These are phyloP conservation scores for Schizonepeta tenuifolia DNA, from an alignment of 257 asterid genomes.

Conservation along the genomic window DNA sequence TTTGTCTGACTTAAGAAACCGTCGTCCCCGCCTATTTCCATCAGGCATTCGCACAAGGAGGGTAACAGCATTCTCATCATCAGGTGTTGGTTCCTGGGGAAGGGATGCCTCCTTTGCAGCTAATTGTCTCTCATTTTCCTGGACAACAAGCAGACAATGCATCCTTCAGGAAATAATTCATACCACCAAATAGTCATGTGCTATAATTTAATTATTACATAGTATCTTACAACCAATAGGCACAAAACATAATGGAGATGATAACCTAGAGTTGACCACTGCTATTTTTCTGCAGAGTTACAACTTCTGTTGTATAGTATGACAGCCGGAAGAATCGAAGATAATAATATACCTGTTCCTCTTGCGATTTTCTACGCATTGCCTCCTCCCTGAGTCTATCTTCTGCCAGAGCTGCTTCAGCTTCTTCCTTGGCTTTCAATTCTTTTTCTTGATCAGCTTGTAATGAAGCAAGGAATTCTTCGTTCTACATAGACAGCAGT, in stretches of 20 bases:
- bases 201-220: constrained; percentile 17
- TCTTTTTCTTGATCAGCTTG: constrained; percentile 99
- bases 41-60: constrained; percentile 96
- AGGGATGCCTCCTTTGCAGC: constrained; percentile 93
- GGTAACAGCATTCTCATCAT: constrained; percentile 78
- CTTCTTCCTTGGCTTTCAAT: constrained; percentile 94
- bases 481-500: constrained; percentile 62
- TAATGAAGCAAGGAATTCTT: constrained; percentile 89
- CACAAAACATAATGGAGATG: background rate
- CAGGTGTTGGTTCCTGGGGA: constrained; percentile 81
- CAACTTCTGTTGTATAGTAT: background rate
- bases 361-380: constrained; percentile 56
- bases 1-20: constrained; percentile 81
- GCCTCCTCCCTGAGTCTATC: constrained; percentile 85
- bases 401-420: constrained; percentile 84
- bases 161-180: constrained; percentile 5
- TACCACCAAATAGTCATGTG: background rate
- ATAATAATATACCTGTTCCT: constrained; percentile 62
- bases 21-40: constrained; percentile 91
- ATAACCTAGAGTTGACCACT: constrained; percentile 9
- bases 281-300: constrained; percentile 9
- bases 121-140: constrained; percentile 89
- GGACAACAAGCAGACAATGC: constrained; percentile 27
- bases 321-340: background rate
- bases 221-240: background rate